phyloP scores from a whole-genome alignment of 441 rosid genomes.

The Lepidium campestre region DNA sequence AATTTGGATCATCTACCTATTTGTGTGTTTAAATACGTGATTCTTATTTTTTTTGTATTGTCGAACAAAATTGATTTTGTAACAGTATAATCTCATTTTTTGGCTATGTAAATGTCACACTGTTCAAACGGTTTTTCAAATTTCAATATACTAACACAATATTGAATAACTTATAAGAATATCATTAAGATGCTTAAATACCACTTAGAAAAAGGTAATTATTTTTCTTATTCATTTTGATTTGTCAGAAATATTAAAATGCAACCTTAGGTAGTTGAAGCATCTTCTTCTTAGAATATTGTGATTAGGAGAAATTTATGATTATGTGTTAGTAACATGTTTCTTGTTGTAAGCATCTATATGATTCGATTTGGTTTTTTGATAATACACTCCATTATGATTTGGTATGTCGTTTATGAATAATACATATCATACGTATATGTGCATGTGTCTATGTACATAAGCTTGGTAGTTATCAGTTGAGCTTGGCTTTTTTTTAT shows the following conservation, averaged over 20 bases:
- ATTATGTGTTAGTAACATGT: constrained; percentile 20
- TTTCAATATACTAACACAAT: neutral
- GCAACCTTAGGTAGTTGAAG: neutral
- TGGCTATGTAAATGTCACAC: too few relatives aligned
- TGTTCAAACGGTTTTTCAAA: neutral
- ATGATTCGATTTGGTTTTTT: constrained; percentile 16
- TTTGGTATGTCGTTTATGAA: neutral
- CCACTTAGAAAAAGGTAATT: neutral
- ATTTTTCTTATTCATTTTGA: neutral
- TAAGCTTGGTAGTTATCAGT: neutral
- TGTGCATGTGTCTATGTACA: neutral
- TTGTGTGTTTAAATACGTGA: too few relatives aligned
- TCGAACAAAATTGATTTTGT: too few relatives aligned
- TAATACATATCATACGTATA: constrained; percentile 1
- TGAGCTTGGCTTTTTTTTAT: neutral
- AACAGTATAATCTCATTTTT: too few relatives aligned
- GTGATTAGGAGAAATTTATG: neutral
- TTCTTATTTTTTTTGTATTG: too few relatives aligned
- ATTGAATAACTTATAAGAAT: neutral
- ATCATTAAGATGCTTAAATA: neutral
- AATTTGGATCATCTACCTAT: too few relatives aligned
- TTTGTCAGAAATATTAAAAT: neutral
- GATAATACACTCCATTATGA: neutral
- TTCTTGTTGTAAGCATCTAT: constrained; percentile 21
- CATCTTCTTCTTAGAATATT: neutral